phyloP scores from a whole-genome alignment of 2,329 filamentous ascomycete species.

The Fusarium sp. region DNA sequence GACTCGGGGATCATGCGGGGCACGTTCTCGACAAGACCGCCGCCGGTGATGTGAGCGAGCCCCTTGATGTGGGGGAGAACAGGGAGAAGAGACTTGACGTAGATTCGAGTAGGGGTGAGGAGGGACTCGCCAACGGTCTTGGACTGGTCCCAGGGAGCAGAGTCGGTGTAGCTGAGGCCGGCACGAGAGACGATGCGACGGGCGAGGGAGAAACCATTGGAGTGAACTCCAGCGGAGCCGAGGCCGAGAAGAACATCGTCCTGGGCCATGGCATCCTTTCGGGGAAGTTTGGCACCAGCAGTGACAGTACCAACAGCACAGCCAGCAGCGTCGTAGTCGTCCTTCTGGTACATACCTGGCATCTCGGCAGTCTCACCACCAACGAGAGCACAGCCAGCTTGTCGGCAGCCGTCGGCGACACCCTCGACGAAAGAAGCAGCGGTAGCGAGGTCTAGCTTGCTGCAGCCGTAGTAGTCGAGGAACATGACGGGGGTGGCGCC shows the following conservation, averaged over 20 bases:
- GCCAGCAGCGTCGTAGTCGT: conserved; percentile 93
- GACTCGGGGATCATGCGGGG: conserved; percentile 87
- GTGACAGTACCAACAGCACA: conserved; percentile 87
- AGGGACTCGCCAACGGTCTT: conserved; percentile 78
- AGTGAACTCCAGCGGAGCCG: conserved; percentile 88
- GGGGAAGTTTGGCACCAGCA: conserved; percentile 76
- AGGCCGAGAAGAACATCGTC: conserved; percentile 91
- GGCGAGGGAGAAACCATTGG: conserved; percentile 97
- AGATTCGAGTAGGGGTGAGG: conserved; percentile 91
- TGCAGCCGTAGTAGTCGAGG: conserved; percentile 97
- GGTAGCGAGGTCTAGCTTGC: conserved; percentile 80
- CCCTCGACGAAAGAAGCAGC: conserved; percentile 90
- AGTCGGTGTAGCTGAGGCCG: conserved; percentile 75
- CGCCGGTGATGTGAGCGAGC: conserved; percentile 96
- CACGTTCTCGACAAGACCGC: conserved; percentile 92
- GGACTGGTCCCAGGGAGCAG: conserved; percentile 78
- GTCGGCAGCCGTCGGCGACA: conserved; percentile 86
- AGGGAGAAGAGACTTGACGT: conserved; percentile 83
- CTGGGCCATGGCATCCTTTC: conserved; percentile 76
- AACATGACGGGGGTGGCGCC: conserved; percentile 96
- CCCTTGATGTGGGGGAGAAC: conserved; percentile 81
- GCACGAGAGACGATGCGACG: conserved; percentile 84
- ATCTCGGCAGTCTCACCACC: conserved; percentile 98
- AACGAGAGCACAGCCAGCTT: conserved; percentile 89
- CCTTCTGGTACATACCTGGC: conserved; percentile 90